These are phyloP conservation scores for Tetrapisispora phaffii DNA, from an alignment of 805 yeast species.

Conservation along the genomic window DNA sequence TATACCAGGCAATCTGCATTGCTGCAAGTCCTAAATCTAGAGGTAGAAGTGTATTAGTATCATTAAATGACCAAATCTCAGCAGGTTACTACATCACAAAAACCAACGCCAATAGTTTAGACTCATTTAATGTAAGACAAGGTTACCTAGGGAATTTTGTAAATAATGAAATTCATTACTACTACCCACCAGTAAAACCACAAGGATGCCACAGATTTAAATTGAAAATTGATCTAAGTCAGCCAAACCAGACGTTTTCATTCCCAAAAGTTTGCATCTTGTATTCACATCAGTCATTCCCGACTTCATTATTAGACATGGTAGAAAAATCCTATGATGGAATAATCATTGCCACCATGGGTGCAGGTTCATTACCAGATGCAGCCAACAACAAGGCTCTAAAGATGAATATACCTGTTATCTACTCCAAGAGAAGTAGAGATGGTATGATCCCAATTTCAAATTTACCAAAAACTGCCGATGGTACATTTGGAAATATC, in stretches of 20 bases:
- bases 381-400: constrained; percentile 37
- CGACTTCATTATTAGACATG: constrained; percentile 38
- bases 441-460: constrained; percentile 62
- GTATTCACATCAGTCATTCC: constrained; percentile 54
- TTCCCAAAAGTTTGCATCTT: constrained; percentile 40
- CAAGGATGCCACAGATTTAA: constrained; percentile 39
- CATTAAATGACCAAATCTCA: constrained; percentile 58
- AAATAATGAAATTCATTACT: constrained; percentile 53
- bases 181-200: constrained; percentile 54
- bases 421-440: constrained; percentile 57
- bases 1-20: constrained; percentile 58
- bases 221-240: constrained; percentile 22
- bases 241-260: constrained; percentile 5
- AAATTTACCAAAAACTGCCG: constrained; percentile 28
- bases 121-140: constrained; percentile 61
- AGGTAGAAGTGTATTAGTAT: constrained; percentile 53
- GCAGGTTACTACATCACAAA: constrained; percentile 64
- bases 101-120: constrained; percentile 59
- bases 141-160: constrained; percentile 65
- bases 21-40: constrained; percentile 43
- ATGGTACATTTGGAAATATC: constrained; percentile 34
- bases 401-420: constrained; percentile 40
- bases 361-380: constrained; percentile 57
- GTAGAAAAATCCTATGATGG: constrained; percentile 43
- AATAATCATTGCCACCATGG: constrained; percentile 57